Conservation (phyloP, 805 yeast genomes). For the Priceomyces haplophilus region DNA sequence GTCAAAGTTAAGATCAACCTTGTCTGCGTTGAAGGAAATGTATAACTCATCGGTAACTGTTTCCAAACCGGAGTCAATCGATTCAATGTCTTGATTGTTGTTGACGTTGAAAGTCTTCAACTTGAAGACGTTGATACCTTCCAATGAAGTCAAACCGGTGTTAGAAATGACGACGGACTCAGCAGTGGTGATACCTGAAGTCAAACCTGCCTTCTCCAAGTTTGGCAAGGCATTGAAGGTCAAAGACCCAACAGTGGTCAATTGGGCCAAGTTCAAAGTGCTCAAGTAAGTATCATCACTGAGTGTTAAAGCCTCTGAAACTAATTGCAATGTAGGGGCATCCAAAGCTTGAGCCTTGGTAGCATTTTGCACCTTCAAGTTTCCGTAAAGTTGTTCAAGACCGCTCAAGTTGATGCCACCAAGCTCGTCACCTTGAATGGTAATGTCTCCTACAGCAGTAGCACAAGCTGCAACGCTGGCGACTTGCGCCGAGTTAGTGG, state of each 20-base stretch:
- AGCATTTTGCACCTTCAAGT: constrained; percentile 64
- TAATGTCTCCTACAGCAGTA: constrained; percentile 76
- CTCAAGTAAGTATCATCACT: constrained; percentile 62
- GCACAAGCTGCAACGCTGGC: constrained; percentile 71
- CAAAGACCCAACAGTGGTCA: constrained; percentile 79
- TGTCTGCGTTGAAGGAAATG: constrained; percentile 81
- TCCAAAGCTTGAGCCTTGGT: constrained; percentile 58
- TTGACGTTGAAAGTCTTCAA: constrained; percentile 67
- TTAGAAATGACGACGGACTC: constrained; percentile 68
- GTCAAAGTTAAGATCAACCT: constrained; percentile 66
- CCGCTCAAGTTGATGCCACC: constrained; percentile 68
- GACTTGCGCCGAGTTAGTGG: constrained; percentile 76
- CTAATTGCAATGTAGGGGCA: constrained; percentile 75
- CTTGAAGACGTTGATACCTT: constrained; percentile 56
- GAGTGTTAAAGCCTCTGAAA: constrained; percentile 68
- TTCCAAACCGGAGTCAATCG: constrained; percentile 69
- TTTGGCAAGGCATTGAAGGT: constrained; percentile 85
- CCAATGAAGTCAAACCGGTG: constrained; percentile 65
- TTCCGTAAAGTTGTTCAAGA: constrained; percentile 75
- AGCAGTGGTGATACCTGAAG: constrained; percentile 68
- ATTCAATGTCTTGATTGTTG: constrained; percentile 80
- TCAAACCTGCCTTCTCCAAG: constrained; percentile 64
- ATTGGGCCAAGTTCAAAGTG: constrained; percentile 69
- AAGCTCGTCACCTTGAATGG: constrained; percentile 58
- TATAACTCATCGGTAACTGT: constrained; percentile 71